Conservation (phyloP, 768 basidiomycete genomes). For the Suillus sp. region DNA sequence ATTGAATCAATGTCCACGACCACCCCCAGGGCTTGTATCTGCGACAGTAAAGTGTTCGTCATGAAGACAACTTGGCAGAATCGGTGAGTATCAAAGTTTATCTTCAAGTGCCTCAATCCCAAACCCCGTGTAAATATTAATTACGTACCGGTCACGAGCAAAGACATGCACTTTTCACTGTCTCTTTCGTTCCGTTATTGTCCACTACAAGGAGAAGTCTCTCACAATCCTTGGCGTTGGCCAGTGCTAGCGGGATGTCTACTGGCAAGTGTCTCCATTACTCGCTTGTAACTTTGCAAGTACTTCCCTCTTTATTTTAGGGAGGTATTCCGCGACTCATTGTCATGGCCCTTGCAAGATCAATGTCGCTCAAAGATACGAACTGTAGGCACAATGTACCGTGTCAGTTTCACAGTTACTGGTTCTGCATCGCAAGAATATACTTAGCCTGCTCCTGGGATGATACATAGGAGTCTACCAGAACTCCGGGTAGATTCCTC, state of each 20-base stretch:
- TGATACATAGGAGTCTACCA: slow-evolving; percentile 72
- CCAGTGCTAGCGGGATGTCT: not conserved
- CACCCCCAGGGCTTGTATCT: slow-evolving; percentile 37
- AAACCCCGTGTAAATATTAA: not conserved
- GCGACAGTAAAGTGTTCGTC: slow-evolving; percentile 37
- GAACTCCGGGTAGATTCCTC: slow-evolving; percentile 50
- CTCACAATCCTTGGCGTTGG: not conserved
- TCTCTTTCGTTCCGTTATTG: not conserved
- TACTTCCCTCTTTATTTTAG: not conserved
- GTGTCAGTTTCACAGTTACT: slow-evolving; percentile 68
- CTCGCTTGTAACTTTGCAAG: not conserved
- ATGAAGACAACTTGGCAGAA: slow-evolving; percentile 12
- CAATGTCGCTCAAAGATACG: slow-evolving; percentile 81
- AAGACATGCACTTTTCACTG: not conserved
- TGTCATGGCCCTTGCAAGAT: slow-evolving; percentile 69
- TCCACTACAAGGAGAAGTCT: not conserved
- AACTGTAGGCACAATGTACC: slow-evolving; percentile 73
- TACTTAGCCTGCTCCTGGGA: slow-evolving; percentile 64
- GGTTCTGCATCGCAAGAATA: slow-evolving; percentile 84
- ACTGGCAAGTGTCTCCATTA: not conserved
- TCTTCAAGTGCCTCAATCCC: not conserved
- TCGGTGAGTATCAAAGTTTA: not conserved
- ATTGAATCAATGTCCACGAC: slow-evolving; percentile 51
- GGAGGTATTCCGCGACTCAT: slow-evolving; percentile 45
- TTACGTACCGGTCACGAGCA: slow-evolving; percentile 6